Percentiles rank a stretch among this genome's conserved stretches.
Conservation (phyloP, 2,329 filamentous ascomycete species). For the Pseudogymnoascus sp. region DNA sequence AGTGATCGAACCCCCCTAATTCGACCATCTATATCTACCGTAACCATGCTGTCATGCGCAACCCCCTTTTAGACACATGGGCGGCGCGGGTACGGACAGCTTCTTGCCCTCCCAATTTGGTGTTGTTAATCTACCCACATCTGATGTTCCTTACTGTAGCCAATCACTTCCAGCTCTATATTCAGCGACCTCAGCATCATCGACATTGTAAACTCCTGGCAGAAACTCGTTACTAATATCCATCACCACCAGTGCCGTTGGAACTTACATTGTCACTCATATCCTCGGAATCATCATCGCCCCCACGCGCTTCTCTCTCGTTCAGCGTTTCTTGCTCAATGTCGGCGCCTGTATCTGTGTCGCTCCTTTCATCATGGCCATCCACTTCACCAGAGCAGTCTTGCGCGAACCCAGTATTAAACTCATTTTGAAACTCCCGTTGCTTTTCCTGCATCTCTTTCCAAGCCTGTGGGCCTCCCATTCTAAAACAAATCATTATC, state of each 20-base stretch:
- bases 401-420: slow-evolving; percentile 29
- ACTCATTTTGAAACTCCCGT: slow-evolving; percentile 29
- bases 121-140: slow-evolving; percentile 48
- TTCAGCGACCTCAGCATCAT: slow-evolving; percentile 62
- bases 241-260: slow-evolving; percentile 16
- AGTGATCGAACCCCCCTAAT: too few species aligned
- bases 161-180: slow-evolving; percentile 55
- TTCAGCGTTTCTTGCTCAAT: slow-evolving; percentile 30
- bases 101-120: neutral
- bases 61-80: too few species aligned
- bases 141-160: slow-evolving; percentile 51
- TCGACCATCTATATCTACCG: too few species aligned
- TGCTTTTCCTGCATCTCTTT: slow-evolving; percentile 38
- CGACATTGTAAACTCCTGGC: slow-evolving; percentile 59
- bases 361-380: slow-evolving; percentile 30
- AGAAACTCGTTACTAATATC: slow-evolving; percentile 10
- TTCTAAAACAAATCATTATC: slow-evolving; percentile 25
- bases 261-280: slow-evolving; percentile 36
- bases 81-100: too few species aligned
- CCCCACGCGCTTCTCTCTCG: slow-evolving; percentile 28
- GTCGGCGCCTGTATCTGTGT: slow-evolving; percentile 25
- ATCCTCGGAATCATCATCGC: slow-evolving; percentile 29
- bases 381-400: slow-evolving; percentile 27
- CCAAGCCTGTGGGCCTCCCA: slow-evolving; percentile 56
- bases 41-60: too few species aligned